Evolutionary conservation across 2,329 filamentous ascomycete genomes (phyloP), one percentile per base, ranked within the genome.

Genomic region (Pyricularia grisea): DNA sequence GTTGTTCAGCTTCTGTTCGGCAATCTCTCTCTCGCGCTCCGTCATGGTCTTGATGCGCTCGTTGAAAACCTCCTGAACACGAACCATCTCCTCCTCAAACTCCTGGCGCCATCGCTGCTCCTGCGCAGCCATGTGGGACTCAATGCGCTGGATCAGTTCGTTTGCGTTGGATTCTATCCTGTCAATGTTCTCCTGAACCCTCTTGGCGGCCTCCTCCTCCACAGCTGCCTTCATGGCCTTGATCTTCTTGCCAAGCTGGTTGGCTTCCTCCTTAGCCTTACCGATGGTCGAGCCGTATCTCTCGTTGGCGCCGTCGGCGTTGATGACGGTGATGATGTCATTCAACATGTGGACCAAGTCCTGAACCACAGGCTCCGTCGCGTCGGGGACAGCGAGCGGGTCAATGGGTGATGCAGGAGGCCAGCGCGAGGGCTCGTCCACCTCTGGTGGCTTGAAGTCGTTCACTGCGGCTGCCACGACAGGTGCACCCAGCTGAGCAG

Each of bases 331-430:
- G 76, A 99, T 97, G 74, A 99, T 90, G 79, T 97, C 93, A 81
- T 99, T 99, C 74, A 99, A 86, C 81, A 97, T 94, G 81, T 92
- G 94, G 70, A 97, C 93, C 6, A 99, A 84, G 75, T 98, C 93
- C 79, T 97, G 93, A 27, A 98, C 92, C 50, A 97, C 86, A 31
- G 92, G 92, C 77, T 98, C 94, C 70, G 89, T 88, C 68, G 91
- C 92, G 74, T 93, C 87, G 68, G 87, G 85, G 28, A 96, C 86
- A 67, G 86, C 86, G 70, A 97, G 82, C 71, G 93, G 88, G 76
- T 97, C 92, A 73, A 98, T 92, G 20, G 88, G 87, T 71, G 88
- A 81, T 25, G 89, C 81, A 63, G 90, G 86, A 68, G 87, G 87
- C 76, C 86, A 86, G 71, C 81, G 83, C 55, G 87, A 90, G 42